Conservation (phyloP, 129 eudicot species). For the Helichrysum umbraculigerum region DNA sequence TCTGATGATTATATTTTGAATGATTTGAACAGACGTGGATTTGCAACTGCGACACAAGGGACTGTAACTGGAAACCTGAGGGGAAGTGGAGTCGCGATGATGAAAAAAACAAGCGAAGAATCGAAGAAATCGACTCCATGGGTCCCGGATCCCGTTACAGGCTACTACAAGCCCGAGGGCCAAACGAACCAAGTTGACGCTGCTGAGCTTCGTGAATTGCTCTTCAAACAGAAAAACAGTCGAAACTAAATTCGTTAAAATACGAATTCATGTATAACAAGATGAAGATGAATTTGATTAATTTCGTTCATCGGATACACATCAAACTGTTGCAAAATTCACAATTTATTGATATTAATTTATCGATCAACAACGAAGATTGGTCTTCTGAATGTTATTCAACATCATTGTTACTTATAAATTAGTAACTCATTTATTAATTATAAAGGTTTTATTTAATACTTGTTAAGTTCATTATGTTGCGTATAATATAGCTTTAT, state of each 20-base stretch:
- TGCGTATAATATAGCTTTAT: background rate
- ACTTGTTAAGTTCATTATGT: background rate
- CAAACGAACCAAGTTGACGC: conserved; percentile 51
- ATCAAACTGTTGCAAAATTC: background rate
- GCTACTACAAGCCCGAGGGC: conserved; percentile 70
- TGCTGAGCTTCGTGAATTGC: conserved; percentile 55
- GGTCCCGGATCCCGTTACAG: conserved; percentile 87
- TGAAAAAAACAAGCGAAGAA: conserved; percentile 46
- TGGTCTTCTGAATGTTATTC: background rate
- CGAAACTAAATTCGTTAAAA: conserved; percentile 4
- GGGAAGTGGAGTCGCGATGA: conserved; percentile 40
- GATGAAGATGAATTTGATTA: conserved; percentile 9
- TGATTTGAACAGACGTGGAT: conserved; percentile 53
- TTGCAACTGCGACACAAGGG: conserved; percentile 49
- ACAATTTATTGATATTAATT: background rate
- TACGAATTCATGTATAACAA: background rate
- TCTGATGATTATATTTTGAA: background rate
- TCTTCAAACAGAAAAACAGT: conserved; percentile 45
- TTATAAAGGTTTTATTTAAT: background rate
- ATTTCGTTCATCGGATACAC: conserved; percentile 5
- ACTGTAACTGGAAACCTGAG: conserved; percentile 35
- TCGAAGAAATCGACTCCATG: conserved; percentile 50
- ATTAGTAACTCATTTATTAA: background rate
- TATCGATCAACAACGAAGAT: background rate
- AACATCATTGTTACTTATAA: background rate